Percentiles rank a stretch among this genome's conserved stretches.
These are phyloP conservation scores for Aspergillus glaucus DNA, from an alignment of 2,329 filamentous ascomycete species.

Conservation along the genomic window DNA sequence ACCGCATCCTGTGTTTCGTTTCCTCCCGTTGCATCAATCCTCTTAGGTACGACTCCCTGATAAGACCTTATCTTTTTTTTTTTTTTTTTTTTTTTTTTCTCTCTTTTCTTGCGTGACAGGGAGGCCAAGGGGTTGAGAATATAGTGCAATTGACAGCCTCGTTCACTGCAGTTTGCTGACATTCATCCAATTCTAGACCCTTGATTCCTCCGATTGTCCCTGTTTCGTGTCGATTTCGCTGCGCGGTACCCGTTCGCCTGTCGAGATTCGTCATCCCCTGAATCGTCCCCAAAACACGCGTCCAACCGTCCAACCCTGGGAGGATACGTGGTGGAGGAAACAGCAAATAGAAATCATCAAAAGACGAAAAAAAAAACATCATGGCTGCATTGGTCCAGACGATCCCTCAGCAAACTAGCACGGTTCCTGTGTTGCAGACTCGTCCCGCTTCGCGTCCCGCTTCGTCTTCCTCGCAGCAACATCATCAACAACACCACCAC, in stretches of 20 bases:
- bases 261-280: conserved; percentile 6
- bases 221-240: conserved; percentile 3
- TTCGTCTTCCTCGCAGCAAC: conserved; percentile 48
- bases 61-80: conserved; percentile 23
- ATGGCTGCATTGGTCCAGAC: conserved; percentile 85
- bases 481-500: conserved; percentile 19
- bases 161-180: neutral
- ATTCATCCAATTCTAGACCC: neutral
- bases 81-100: too few species aligned
- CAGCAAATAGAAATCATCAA: conserved; percentile 7
- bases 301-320: conserved; percentile 6
- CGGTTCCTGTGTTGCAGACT: conserved; percentile 69
- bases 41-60: conserved; percentile 22
- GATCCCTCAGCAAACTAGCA: conserved; percentile 67
- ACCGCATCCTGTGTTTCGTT: neutral
- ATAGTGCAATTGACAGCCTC: too few species aligned
- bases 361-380: conserved; percentile 35
- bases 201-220: neutral
- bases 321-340: neutral
- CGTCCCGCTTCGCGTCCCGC: conserved; percentile 63
- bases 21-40: conserved; percentile 26
- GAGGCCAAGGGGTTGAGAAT: too few species aligned
- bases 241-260: conserved; percentile 2
- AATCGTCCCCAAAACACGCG: conserved; percentile 10
- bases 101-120: neutral